These are phyloP conservation scores for Piper betle DNA, from an alignment of 164 flowering plant genomes.

Conservation along the genomic window DNA sequence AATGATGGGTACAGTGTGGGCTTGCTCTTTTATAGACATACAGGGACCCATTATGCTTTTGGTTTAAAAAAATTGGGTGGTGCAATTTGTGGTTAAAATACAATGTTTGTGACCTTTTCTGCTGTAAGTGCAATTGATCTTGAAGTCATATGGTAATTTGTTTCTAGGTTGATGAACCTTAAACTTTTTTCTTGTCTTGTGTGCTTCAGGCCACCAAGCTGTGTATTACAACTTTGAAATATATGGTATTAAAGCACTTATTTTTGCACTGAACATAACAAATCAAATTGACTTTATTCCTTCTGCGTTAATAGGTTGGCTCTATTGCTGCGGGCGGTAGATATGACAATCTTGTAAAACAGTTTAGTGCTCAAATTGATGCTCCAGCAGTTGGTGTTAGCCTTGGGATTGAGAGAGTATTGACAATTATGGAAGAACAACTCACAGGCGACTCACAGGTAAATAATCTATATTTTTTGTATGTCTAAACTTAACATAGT, in stretches of 20 bases:
- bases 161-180: neutral
- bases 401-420: constrained; percentile 90
- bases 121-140: neutral
- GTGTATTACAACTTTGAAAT: neutral
- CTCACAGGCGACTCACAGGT: constrained; percentile 56
- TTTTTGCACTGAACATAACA: neutral
- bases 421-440: constrained; percentile 72
- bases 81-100: neutral
- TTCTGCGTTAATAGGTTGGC: constrained; percentile 53
- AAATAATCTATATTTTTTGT: neutral
- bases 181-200: neutral
- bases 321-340: constrained; percentile 98
- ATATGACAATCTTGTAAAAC: constrained; percentile 85
- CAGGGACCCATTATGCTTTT: neutral
- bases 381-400: constrained; percentile 93
- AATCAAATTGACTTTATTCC: neutral
- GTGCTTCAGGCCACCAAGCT: neutral
- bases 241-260: neutral
- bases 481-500: too few species aligned
- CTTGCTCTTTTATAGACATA: too few species aligned
- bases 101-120: neutral
- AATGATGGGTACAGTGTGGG: too few species aligned
- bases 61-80: neutral
- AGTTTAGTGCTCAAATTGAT: constrained; percentile 63
- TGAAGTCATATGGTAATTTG: neutral